Evolutionary conservation across 1,284 basidiomycete genomes (phyloP).

Genomic region (Irpex lacteus): DNA sequence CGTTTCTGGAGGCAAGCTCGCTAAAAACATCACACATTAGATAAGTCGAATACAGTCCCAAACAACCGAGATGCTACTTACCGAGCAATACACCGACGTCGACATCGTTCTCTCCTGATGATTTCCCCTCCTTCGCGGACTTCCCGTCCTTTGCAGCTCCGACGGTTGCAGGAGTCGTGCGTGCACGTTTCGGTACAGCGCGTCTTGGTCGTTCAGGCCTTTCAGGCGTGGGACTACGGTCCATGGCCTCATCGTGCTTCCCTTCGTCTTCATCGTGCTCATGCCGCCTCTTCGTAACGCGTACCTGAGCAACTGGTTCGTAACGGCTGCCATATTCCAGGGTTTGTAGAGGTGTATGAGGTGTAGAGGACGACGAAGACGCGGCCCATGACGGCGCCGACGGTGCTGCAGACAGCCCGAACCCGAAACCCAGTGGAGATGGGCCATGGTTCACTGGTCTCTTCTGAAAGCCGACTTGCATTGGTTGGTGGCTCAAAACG

Average conservation of each 20-base stretch:
- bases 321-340: constrained; percentile 19
- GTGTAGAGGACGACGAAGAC: constrained; percentile 3
- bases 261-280: constrained; percentile 58
- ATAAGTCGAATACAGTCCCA: neutral
- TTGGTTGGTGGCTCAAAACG: constrained; percentile 53
- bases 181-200: constrained; percentile 62
- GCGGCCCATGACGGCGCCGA: constrained; percentile 36
- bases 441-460: constrained; percentile 59
- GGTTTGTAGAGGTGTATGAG: constrained; percentile 21
- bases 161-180: constrained; percentile 36
- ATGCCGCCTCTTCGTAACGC: constrained; percentile 57
- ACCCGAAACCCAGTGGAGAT: constrained; percentile 69
- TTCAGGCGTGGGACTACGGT: constrained; percentile 78
- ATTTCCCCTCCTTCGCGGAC: constrained; percentile 44
- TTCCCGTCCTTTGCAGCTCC: constrained; percentile 23
- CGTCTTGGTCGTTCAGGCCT: constrained; percentile 71
- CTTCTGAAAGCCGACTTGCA: constrained; percentile 57
- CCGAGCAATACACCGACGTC: constrained; percentile 79
- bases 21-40: constrained; percentile 32
- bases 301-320: constrained; percentile 33
- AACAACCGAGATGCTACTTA: constrained; percentile 34
- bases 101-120: constrained; percentile 50
- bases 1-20: constrained; percentile 70
- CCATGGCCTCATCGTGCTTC: constrained; percentile 67
- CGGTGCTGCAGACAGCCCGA: constrained; percentile 51